These are phyloP conservation scores for Venturia aucupariae DNA, from an alignment of 2,329 filamentous ascomycete species.

Conservation along the genomic window DNA sequence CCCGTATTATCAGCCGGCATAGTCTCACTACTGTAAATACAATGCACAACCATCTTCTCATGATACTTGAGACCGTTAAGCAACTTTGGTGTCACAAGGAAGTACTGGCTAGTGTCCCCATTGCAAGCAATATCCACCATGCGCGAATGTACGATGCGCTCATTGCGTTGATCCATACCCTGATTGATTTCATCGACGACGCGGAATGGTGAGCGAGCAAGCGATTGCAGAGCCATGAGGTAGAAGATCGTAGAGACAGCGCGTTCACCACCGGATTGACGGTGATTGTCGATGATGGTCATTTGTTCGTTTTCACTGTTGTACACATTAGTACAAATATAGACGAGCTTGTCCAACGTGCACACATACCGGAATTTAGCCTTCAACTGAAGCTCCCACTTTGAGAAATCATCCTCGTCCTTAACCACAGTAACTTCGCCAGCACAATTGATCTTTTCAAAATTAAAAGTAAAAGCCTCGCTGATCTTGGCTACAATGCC, in stretches of 20 bases:
- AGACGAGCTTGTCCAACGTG: background rate
- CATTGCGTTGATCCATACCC: constrained; percentile 97
- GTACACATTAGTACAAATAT: constrained; percentile 18
- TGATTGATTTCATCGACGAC: constrained; percentile 99
- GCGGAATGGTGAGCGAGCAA: constrained; percentile 90
- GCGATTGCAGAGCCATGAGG: constrained; percentile 91
- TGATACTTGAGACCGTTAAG: constrained; percentile 80
- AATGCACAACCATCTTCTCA: constrained; percentile 82
- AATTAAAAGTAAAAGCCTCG: constrained; percentile 85
- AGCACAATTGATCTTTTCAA: constrained; percentile 86
- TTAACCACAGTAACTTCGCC: constrained; percentile 86
- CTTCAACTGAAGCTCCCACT: constrained; percentile 87
- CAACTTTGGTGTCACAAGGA: constrained; percentile 94
- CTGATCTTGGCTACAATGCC: constrained; percentile 71
- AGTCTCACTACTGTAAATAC: constrained; percentile 80
- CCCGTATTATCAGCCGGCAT: constrained; percentile 35
- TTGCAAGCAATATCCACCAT: constrained; percentile 97
- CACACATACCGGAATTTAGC: constrained; percentile 77
- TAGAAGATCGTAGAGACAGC: constrained; percentile 98
- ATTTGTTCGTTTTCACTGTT: constrained; percentile 70
- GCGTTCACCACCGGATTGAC: constrained; percentile 91
- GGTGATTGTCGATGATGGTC: constrained; percentile 78
- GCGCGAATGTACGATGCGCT: constrained; percentile 93
- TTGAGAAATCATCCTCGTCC: constrained; percentile 77
- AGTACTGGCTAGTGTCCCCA: constrained; percentile 69